A percentile compares a stretch with the other conserved stretches of the same genome.
Conservation (phyloP, 345 rosid species). For the Rubroshorea leprosula region DNA sequence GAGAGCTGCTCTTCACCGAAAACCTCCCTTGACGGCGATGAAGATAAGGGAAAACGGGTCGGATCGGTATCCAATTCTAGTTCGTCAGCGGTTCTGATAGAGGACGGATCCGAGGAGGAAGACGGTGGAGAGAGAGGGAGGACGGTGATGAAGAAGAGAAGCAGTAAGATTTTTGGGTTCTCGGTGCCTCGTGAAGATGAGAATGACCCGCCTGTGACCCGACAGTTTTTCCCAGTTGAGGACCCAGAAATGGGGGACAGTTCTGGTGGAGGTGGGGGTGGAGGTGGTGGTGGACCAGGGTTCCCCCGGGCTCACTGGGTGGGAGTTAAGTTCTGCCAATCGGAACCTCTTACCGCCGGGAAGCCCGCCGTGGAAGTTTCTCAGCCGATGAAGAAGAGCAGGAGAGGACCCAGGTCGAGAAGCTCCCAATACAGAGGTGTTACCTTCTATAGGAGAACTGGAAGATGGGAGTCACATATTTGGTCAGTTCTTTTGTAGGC, state of each 20-base stretch:
- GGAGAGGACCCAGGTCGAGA: constrained; percentile 93
- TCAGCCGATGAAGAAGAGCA: constrained; percentile 77
- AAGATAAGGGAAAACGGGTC: constrained; percentile 60
- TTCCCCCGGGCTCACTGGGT: constrained; percentile 69
- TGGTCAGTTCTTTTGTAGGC: constrained; percentile 39
- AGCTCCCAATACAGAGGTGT: constrained; percentile 98
- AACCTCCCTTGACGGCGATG: constrained; percentile 31
- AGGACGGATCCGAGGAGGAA: constrained; percentile 76
- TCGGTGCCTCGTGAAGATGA: constrained; percentile 30
- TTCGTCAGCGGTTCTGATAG: constrained; percentile 74
- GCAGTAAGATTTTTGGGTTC: constrained; percentile 50
- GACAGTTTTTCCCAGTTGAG: constrained; percentile 71
- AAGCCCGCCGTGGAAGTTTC: constrained; percentile 32
- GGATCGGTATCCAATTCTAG: constrained; percentile 73
- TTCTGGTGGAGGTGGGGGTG: constrained; percentile 8
- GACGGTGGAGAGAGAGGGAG: constrained; percentile 26
- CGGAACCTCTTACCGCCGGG: constrained; percentile 41
- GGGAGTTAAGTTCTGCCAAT: constrained; percentile 59
- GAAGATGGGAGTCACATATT: constrained; percentile 99
- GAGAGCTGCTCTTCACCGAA: constrained; percentile 45
- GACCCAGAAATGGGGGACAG: constrained; percentile 36
- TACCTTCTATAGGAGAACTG: constrained; percentile 93
- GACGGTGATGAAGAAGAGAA: constrained; percentile 28
- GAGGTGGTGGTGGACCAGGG: constrained; percentile 24
- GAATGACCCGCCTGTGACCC: constrained; percentile 57